Percentiles rank a stretch among this genome's conserved stretches.
phyloP scores from a whole-genome alignment of 116 monocot genomes.

The Iris pallida region DNA sequence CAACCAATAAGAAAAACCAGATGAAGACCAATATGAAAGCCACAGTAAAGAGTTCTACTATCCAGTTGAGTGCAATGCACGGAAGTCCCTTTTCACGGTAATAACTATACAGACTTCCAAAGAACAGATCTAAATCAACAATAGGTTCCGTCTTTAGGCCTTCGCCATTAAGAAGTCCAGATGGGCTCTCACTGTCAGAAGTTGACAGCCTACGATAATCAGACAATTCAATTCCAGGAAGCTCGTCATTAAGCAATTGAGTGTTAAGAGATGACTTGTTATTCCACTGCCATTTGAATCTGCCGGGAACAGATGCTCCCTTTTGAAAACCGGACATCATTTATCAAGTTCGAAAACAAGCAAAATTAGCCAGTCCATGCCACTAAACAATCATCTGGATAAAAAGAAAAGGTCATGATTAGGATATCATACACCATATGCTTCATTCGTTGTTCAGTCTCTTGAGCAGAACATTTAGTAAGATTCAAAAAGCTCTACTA shows the following conservation, averaged over 20 bases:
- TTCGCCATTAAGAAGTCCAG: slow-evolving; percentile 77
- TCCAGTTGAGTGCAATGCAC: slow-evolving; percentile 88
- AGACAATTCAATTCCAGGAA: slow-evolving; percentile 69
- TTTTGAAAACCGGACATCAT: slow-evolving; percentile 67
- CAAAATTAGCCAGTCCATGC: slow-evolving; percentile 49
- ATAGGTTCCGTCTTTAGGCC: slow-evolving; percentile 52
- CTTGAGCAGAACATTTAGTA: no score
- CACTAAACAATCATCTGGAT: slow-evolving; percentile 49
- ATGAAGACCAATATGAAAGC: slow-evolving; percentile 68
- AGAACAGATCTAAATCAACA: slow-evolving; percentile 85
- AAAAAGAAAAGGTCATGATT: slow-evolving; percentile 1
- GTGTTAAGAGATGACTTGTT: slow-evolving; percentile 49
- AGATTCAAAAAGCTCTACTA: no score
- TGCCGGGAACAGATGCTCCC: slow-evolving; percentile 24
- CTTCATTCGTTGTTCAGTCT: no score
- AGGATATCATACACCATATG: no score
- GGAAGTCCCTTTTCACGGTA: slow-evolving; percentile 81
- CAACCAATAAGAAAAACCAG: slow-evolving; percentile 75
- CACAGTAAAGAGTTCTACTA: slow-evolving; percentile 69
- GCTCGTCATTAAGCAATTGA: slow-evolving; percentile 49
- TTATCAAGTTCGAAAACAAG: slow-evolving; percentile 23
- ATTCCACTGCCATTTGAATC: slow-evolving; percentile 60
- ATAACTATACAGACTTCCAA: slow-evolving; percentile 80
- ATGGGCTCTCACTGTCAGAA: slow-evolving; percentile 68
- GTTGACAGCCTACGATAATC: slow-evolving; percentile 60